Percentiles rank a stretch among this genome's conserved stretches.
These are phyloP conservation scores for Leccinum huronense DNA, from an alignment of 1,284 basidiomycete genomes.

Conservation along the genomic window DNA sequence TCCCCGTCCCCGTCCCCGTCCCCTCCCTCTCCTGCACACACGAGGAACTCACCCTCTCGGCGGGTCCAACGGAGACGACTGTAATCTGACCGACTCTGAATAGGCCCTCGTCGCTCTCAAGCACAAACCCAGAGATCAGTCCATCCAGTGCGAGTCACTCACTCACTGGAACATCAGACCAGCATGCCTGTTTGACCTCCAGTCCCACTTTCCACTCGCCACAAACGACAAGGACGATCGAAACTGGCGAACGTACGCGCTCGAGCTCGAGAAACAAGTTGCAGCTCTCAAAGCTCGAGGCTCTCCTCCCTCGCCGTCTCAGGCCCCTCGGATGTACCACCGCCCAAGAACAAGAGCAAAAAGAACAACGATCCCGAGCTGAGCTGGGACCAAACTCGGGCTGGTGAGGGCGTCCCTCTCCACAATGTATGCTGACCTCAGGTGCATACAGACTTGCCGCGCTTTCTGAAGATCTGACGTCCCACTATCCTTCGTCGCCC, in stretches of 20 bases:
- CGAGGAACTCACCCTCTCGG: too few species aligned
- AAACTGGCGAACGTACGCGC: constrained; percentile 31
- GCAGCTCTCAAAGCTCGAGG: constrained; percentile 21
- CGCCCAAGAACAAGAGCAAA: constrained; percentile 31
- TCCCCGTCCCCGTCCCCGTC: too few species aligned
- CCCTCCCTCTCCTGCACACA: too few species aligned
- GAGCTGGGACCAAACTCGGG: constrained; percentile 27
- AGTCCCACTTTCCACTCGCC: constrained; percentile 23
- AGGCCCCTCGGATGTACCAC: constrained; percentile 18
- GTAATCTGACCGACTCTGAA: constrained; percentile 7
- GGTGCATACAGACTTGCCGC: constrained; percentile 23
- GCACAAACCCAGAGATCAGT: constrained; percentile 29
- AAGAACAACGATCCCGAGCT: constrained; percentile 24
- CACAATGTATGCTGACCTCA: constrained; percentile 3
- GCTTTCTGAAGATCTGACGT: constrained; percentile 16
- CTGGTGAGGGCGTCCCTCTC: constrained; percentile 9
- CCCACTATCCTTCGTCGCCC: constrained; percentile 22
- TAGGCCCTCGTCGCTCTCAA: constrained; percentile 31
- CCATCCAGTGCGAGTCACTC: constrained; percentile 23
- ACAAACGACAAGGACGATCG: constrained; percentile 2
- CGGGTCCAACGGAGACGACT: too few species aligned
- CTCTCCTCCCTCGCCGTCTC: constrained; percentile 10
- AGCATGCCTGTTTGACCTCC: constrained; percentile 35
- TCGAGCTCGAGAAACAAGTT: constrained; percentile 30
- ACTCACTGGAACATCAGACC: neutral